A percentile compares a stretch with the other conserved stretches of the same genome.
phyloP scores from a whole-genome alignment of 345 rosid genomes.

The Arabidopsis thaliana region TAIR10.1 NC_003070.9:6067001-6067500 shows the following conservation, averaged over 20 bases:
- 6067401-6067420: slow-evolving; percentile 73
- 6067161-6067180: slow-evolving; percentile 29
- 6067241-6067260: slow-evolving; percentile 1
- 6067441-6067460: slow-evolving; percentile 56
- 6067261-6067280: slow-evolving; percentile 32
- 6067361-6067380: slow-evolving; percentile 29
- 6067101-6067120: neutral
- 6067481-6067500: slow-evolving; percentile 49
- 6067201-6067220: slow-evolving; percentile 6
- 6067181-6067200: slow-evolving; percentile 12
- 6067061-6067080: slow-evolving; percentile 36
- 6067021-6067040: slow-evolving; percentile 14
- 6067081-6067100: slow-evolving; percentile 25
- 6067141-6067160: slow-evolving; percentile 15
- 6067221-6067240: slow-evolving; percentile 12
- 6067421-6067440: slow-evolving; percentile 51
- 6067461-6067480: slow-evolving; percentile 49
- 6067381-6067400: slow-evolving; percentile 43
- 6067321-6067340: slow-evolving; percentile 19
- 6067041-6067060: slow-evolving; percentile 38
- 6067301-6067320: slow-evolving; percentile 23
- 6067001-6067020: slow-evolving; percentile 6
- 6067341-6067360: slow-evolving; percentile 21
- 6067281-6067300: slow-evolving; percentile 33
- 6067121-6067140: neutral